phyloP scores from a whole-genome alignment of 176 grass and related monocot species.

The Paspalum vaginatum region DNA sequence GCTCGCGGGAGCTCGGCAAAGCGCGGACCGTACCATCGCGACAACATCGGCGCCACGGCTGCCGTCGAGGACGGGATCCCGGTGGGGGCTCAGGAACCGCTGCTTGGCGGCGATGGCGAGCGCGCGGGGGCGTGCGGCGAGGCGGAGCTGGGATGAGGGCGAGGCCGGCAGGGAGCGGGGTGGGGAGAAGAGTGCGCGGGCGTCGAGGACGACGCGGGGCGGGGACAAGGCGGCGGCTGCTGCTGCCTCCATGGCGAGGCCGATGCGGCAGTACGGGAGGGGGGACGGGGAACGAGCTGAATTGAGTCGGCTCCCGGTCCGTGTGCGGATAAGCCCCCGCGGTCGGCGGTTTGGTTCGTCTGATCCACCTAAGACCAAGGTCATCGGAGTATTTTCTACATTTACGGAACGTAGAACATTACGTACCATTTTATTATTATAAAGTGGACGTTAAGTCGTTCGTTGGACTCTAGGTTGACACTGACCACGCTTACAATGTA shows the following conservation, averaged over 20 bases:
- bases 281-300: slow-evolving; percentile 4
- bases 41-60: slow-evolving; percentile 34
- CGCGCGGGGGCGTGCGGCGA: slow-evolving; percentile 27
- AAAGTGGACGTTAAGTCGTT: too few relatives aligned
- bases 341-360: background rate
- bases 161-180: slow-evolving; percentile 15
- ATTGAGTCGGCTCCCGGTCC: slow-evolving; percentile 12
- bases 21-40: slow-evolving; percentile 37
- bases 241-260: slow-evolving; percentile 51
- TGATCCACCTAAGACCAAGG: too few relatives aligned
- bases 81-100: slow-evolving; percentile 48
- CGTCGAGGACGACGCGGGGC: slow-evolving; percentile 43
- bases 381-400: too few relatives aligned
- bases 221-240: slow-evolving; percentile 43
- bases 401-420: too few relatives aligned
- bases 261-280: background rate
- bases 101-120: slow-evolving; percentile 22
- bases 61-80: slow-evolving; percentile 18
- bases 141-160: slow-evolving; percentile 38
- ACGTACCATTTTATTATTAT: too few relatives aligned
- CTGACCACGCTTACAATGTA: too few relatives aligned
- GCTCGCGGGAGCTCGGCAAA: background rate
- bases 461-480: too few relatives aligned
- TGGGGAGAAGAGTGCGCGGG: slow-evolving; percentile 38
- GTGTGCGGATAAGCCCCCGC: slow-evolving; percentile 51